Percentiles rank a stretch among this genome's conserved stretches.
phyloP scores from a whole-genome alignment of 2,329 filamentous ascomycete species.

The Alternaria panax region DNA sequence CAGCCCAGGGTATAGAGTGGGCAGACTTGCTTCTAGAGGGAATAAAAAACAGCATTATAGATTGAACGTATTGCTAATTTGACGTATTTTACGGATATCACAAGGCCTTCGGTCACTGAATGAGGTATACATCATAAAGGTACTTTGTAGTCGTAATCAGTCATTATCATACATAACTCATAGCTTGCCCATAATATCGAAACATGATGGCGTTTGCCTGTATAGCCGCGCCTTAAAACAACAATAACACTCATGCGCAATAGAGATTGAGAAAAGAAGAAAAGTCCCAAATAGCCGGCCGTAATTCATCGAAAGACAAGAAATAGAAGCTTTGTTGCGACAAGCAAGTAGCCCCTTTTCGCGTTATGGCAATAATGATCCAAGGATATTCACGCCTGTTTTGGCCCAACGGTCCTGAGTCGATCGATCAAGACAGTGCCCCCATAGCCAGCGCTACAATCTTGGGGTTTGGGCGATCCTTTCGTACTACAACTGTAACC shows the following conservation, averaged over 20 bases:
- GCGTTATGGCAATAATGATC: neutral
- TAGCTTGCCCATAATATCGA: neutral
- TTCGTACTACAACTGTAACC: slow-evolving; percentile 40
- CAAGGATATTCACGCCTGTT: neutral
- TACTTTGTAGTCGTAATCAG: neutral
- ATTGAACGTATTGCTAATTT: neutral
- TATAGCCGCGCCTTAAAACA: slow-evolving; percentile 6
- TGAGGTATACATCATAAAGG: neutral
- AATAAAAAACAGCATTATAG: neutral
- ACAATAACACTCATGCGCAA: neutral
- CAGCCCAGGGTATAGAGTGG: neutral
- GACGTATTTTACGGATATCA: neutral
- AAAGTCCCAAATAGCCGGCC: neutral
- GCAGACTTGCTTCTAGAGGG: neutral
- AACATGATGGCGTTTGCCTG: slow-evolving; percentile 8
- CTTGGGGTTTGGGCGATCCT: slow-evolving; percentile 51
- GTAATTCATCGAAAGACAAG: neutral
- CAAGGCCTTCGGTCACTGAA: neutral
- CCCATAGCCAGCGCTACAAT: slow-evolving; percentile 44
- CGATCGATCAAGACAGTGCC: slow-evolving; percentile 5
- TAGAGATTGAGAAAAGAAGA: slow-evolving; percentile 2
- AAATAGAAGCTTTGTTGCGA: neutral
- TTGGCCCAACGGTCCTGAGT: neutral
- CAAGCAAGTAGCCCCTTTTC: no score
- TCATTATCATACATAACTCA: slow-evolving; percentile 11